phyloP scores from a whole-genome alignment of 352 stramenopile species.

The Stephanocyclus meneghinianus region DNA sequence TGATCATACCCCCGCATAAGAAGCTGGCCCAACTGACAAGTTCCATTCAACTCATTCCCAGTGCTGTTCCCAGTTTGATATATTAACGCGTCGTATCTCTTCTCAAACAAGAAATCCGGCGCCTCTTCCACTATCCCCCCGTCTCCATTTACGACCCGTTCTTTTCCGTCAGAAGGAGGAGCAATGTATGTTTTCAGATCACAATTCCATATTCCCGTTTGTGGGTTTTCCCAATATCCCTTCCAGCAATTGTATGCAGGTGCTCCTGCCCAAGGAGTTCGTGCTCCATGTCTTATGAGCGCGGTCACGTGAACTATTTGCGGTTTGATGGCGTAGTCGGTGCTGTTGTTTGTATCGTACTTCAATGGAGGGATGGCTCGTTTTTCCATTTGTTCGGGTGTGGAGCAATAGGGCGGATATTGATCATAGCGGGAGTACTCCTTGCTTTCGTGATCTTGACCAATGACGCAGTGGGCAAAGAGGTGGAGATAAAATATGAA shows the following conservation, averaged over 20 bases:
- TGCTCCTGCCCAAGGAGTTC: conserved; percentile 57
- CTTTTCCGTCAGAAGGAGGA: conserved; percentile 33
- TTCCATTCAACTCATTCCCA: conserved; percentile 73
- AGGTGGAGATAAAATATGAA: too few relatives aligned
- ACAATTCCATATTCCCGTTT: conserved; percentile 72
- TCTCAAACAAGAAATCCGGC: conserved; percentile 69
- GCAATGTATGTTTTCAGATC: conserved; percentile 65
- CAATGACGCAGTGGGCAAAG: too few relatives aligned
- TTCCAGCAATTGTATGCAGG: conserved; percentile 57
- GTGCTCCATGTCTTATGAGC: conserved; percentile 73
- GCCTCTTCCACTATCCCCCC: conserved; percentile 20
- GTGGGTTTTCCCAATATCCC: conserved; percentile 54
- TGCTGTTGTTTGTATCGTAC: neutral
- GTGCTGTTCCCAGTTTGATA: conserved; percentile 18
- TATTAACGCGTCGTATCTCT: conserved; percentile 67
- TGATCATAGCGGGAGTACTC: conserved; percentile 53
- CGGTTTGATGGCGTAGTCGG: conserved; percentile 4
- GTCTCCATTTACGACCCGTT: neutral
- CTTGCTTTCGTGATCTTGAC: neutral
- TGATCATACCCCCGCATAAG: conserved; percentile 71
- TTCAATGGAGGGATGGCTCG: conserved; percentile 53
- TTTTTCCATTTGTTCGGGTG: conserved; percentile 67
- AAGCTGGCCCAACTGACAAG: conserved; percentile 76
- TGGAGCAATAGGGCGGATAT: conserved; percentile 76
- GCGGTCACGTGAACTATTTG: conserved; percentile 71